These are phyloP conservation scores for Trametes versicolor DNA, from an alignment of 1,284 basidiomycete genomes.

Conservation along the genomic window DNA sequence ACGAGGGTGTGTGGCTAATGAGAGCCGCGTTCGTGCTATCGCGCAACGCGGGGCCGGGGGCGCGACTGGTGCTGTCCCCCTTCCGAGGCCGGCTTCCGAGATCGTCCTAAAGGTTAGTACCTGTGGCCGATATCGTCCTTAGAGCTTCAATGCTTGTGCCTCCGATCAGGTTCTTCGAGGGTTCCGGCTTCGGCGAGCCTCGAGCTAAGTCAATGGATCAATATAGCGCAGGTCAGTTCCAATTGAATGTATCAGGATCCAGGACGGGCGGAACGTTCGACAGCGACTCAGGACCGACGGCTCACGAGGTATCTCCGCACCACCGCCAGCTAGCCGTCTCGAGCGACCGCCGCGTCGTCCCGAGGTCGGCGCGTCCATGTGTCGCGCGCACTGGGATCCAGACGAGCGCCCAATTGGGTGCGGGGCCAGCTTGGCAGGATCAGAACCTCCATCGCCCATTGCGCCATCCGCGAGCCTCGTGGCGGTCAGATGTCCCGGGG, in stretches of 20 bases:
- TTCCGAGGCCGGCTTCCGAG: not conserved
- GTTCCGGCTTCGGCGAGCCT: too few relatives aligned
- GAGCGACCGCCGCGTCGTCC: slow-evolving; percentile 1
- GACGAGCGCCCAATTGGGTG: not conserved
- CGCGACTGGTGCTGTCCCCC: slow-evolving; percentile 9
- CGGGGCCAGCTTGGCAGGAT: not conserved
- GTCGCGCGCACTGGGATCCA: not conserved
- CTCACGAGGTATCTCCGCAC: not conserved
- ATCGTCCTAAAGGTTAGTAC: not conserved
- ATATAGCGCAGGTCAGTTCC: too few relatives aligned
- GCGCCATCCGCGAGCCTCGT: slow-evolving; percentile 12
- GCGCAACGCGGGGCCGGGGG: not conserved
- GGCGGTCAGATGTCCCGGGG: slow-evolving; percentile 10
- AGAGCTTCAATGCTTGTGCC: not conserved
- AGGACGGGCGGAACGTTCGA: not conserved
- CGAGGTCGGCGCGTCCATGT: not conserved
- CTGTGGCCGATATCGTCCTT: not conserved
- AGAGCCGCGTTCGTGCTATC: not conserved
- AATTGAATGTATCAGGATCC: not conserved
- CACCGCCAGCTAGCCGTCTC: not conserved
- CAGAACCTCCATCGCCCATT: not conserved
- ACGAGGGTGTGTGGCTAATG: not conserved
- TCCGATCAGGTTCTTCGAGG: not conserved
- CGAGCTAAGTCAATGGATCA: too few relatives aligned
- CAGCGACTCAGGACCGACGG: not conserved